These are phyloP conservation scores for Tricholoma hemisulphureum DNA, from an alignment of 768 basidiomycete genomes.

Conservation along the genomic window DNA sequence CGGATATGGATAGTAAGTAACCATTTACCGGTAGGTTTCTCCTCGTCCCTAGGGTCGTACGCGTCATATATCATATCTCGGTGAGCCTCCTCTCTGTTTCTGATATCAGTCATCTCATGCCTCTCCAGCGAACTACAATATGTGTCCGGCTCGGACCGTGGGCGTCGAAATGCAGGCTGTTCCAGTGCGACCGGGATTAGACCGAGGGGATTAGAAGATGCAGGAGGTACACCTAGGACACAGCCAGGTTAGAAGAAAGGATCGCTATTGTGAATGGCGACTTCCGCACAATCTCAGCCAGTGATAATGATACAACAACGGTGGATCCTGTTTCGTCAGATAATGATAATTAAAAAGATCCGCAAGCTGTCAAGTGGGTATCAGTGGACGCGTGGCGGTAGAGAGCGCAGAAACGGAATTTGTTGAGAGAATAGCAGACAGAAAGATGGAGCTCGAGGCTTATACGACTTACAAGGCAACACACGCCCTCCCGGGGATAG, in stretches of 20 bases:
- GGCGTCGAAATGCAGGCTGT: constrained; percentile 19
- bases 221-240: not conserved
- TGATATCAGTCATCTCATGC: constrained; percentile 37
- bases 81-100: constrained; percentile 27
- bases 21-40: constrained; percentile 33
- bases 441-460: not conserved
- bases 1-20: not conserved
- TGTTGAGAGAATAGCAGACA: not conserved
- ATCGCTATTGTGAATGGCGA: not conserved
- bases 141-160: constrained; percentile 21
- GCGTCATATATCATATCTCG: constrained; percentile 20
- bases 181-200: constrained; percentile 24
- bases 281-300: constrained; percentile 5
- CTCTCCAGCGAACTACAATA: constrained; percentile 22
- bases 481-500: constrained; percentile 8
- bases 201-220: not conserved
- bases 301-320: not conserved
- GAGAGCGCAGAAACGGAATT: too few relatives aligned
- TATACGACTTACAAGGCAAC: not conserved
- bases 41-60: constrained; percentile 26
- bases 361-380: not conserved
- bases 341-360: not conserved
- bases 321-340: not conserved
- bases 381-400: too few relatives aligned
- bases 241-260: not conserved